Base-by-base conservation (phyloP, 768 basidiomycete species). In the Serendipita indica region DNA sequence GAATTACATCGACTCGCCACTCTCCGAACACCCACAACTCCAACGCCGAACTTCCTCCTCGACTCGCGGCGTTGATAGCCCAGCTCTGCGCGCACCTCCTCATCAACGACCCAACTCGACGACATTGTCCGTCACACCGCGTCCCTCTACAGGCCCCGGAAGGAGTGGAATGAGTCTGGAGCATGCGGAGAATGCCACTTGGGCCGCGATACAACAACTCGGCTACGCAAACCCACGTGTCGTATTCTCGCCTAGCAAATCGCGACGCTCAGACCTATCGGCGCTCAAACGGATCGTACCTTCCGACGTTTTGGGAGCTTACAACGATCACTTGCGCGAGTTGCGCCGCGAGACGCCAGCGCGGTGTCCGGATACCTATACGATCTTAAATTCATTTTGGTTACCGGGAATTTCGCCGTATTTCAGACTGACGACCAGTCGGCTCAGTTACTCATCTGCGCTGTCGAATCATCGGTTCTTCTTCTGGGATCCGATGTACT, bases 401-500 rank as follows among this genome's bases (percentile, higher is more conserved):
- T 20, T 46, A 10, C 45, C 45, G 12, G 45, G 25, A 12, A 58
- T 37, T 58, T 10, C 33, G 20, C 20, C 43, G 30, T 59, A 10
- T n/a, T 39, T 49, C 58, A 7, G 16, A 14, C 39, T 45, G 28
- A 39, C 18, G 14, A 39, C 28, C 43, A 18, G 12, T 2, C 54
- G 54, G 7, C 16, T 30, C 1, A 43, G 22, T 30, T 28, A 22
- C 30, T 30, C 54, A 33, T 33, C 54, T 14, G 12, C 28, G 20
- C 58, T 28, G 20, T 43, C 34, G 0, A 18, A 43, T 58, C 82
- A 88, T 62, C 79, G 78, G 2, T 89, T 89, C 69, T 71, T 89
- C n/a, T 89, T 86, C 64, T 89, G 87, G 87, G 87, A 89, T 61
- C 87, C 87, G 0, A 81, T 82, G 52, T 84, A 86, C 0, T 79